Evolutionary conservation across 768 basidiomycete genomes (phyloP).

Genomic region (Mycena latifolia): DNA sequence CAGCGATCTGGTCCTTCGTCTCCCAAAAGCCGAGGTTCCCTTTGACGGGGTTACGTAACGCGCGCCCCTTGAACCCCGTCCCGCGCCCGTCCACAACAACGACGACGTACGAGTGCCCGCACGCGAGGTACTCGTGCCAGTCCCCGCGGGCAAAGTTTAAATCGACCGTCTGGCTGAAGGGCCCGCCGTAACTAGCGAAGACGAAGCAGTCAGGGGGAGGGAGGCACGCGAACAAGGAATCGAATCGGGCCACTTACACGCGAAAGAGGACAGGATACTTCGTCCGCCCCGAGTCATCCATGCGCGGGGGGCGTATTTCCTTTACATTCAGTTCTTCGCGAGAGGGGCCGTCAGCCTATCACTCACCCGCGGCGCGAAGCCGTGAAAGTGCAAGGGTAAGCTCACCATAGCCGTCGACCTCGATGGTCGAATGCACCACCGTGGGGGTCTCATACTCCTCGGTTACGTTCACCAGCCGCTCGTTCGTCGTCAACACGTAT

Average conservation of each 20-base stretch:
- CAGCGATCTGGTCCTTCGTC: slow-evolving; percentile 89
- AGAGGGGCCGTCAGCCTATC: slow-evolving; percentile 37
- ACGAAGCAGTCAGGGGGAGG: slow-evolving; percentile 12
- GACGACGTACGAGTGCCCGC: slow-evolving; percentile 84
- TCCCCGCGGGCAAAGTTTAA: slow-evolving; percentile 70
- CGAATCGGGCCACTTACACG: slow-evolving; percentile 68
- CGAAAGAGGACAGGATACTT: slow-evolving; percentile 96
- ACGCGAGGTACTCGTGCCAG: slow-evolving; percentile 91
- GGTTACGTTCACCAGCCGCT: slow-evolving; percentile 71
- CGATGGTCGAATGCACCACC: slow-evolving; percentile 76
- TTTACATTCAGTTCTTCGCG: slow-evolving; percentile 88
- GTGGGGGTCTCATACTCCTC: slow-evolving; percentile 79
- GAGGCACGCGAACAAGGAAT: slow-evolving; percentile 5
- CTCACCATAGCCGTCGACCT: slow-evolving; percentile 85
- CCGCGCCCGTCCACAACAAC: slow-evolving; percentile 94
- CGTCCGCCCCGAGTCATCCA: slow-evolving; percentile 95
- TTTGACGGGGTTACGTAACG: slow-evolving; percentile 88
- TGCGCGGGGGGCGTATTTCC: slow-evolving; percentile 90
- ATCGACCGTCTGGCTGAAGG: slow-evolving; percentile 84
- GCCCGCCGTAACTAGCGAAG: slow-evolving; percentile 85
- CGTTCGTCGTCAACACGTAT: slow-evolving; percentile 80
- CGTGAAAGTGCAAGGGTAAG: slow-evolving; percentile 25
- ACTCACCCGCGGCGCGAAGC: slow-evolving; percentile 16
- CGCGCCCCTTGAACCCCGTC: slow-evolving; percentile 91
- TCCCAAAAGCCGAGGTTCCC: slow-evolving; percentile 92